Percentiles rank a stretch among this genome's conserved stretches.
Conservation (phyloP, 768 basidiomycete genomes). For the Rhodotorula sphaerocarpa region DNA sequence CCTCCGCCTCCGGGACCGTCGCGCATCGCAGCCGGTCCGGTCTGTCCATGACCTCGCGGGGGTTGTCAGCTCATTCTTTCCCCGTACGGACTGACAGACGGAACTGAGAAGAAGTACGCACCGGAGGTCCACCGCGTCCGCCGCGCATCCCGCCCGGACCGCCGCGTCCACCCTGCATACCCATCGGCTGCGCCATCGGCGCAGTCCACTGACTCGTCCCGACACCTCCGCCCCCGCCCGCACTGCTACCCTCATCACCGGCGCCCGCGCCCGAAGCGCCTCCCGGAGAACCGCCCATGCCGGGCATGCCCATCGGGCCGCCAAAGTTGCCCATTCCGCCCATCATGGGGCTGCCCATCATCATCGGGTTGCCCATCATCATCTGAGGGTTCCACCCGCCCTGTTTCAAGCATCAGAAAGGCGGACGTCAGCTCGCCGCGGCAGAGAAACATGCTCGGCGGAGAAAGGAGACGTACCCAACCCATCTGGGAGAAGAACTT, state of each 20-base stretch:
- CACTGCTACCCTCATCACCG: constrained; percentile 34
- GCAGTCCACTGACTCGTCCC: constrained; percentile 23
- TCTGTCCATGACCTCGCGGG: constrained; percentile 6
- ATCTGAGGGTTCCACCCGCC: constrained; percentile 42
- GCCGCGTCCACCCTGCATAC: constrained; percentile 34
- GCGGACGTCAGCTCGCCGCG: not conserved
- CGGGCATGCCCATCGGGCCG: constrained; percentile 5
- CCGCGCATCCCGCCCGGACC: constrained; percentile 44
- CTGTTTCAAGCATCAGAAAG: constrained; percentile 21
- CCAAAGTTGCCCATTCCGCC: constrained; percentile 41
- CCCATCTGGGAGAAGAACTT: constrained; percentile 87
- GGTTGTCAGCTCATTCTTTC: not conserved
- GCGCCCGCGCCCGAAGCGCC: constrained; percentile 29
- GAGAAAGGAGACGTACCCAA: constrained; percentile 39
- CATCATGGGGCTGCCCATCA: constrained; percentile 27
- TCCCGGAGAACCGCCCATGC: not conserved
- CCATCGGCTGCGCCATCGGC: constrained; percentile 27
- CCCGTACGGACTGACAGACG: not conserved
- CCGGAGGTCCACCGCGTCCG: constrained; percentile 45
- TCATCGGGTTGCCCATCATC: constrained; percentile 39
- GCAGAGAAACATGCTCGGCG: too few relatives aligned
- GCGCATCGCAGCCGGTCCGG: constrained; percentile 43
- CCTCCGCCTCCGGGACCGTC: constrained; percentile 20
- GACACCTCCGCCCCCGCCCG: constrained; percentile 2
- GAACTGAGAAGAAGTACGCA: constrained; percentile 1